Evolutionary conservation across 2,329 filamentous ascomycete genomes (phyloP), one percentile per base, ranked within the genome.

Genomic region (Epichloe amarillans): DNA sequence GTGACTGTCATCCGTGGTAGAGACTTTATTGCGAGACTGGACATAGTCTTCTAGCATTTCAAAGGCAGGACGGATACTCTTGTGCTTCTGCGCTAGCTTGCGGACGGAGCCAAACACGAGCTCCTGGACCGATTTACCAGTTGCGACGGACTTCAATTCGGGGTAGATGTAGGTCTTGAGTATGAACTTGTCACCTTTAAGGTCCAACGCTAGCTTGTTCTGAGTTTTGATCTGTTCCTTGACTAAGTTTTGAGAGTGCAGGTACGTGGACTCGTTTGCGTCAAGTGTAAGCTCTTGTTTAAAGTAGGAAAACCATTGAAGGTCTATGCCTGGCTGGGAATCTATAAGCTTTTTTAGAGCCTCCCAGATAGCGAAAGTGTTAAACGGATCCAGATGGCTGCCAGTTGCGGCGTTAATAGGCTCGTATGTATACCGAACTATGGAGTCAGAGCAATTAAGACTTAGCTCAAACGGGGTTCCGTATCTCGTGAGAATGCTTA

Each of bases 391-490:
- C 21, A 23, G 21, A 23, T 23, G 21, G 21, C 21, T 23, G 4
- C 49, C 49, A 3, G 41, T 50, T 21, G 12, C 21, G 3, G n/a
- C 41, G 3, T 23, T 35, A 23, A 46, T 45, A 17, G 49, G 49
- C 5, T 50, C 49, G 35, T 40, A 50, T 21, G 49, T 46, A 14
- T 45, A 50, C n/a, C 49, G 49, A 15, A 50, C 41, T 1, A 46
- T 14, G 5, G 49, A 46, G 10, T 50, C 23, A 8, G 36, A 30
- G 17, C 36, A 50, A 15, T 50, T 50, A 5, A 50, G 30, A 35
- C 49, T 50, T n/a, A 50, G 36, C 14, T 50, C 49, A 2, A 50
- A 46, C 7, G 49, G 49, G 2, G 46, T 38, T 5, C 49, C 49
- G 11, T 36, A 43, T 23, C 47, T 41, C 3, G 47, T 49, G 6